Evolutionary conservation across 768 basidiomycete genomes (phyloP).

Genomic region (Imleria badia): DNA sequence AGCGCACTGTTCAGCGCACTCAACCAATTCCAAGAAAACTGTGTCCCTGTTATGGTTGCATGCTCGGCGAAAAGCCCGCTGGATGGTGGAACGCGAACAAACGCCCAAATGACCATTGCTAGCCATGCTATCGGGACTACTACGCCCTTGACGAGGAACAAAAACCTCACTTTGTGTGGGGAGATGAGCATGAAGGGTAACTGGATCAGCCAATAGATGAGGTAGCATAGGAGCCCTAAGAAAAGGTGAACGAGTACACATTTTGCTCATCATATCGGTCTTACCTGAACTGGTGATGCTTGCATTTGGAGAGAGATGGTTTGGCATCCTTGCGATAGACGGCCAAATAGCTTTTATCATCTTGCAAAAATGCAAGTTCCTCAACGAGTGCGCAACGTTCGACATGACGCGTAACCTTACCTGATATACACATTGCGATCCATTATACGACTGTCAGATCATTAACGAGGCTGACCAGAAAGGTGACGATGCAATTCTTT

Average conservation of each 20-base stretch:
- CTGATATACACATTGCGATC: conserved; percentile 77
- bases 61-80: conserved; percentile 57
- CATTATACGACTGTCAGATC: conserved; percentile 45
- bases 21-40: conserved; percentile 75
- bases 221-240: conserved; percentile 69
- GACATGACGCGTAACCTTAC: conserved; percentile 12
- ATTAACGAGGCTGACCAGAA: not conserved
- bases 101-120: conserved; percentile 77
- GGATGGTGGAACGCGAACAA: conserved; percentile 63
- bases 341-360: conserved; percentile 88
- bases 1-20: conserved; percentile 73
- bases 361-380: conserved; percentile 11
- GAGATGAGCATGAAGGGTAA: conserved; percentile 75
- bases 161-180: conserved; percentile 72
- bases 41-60: conserved; percentile 47
- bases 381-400: not conserved
- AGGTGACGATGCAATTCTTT: not conserved
- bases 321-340: conserved; percentile 59
- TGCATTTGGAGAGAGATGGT: conserved; percentile 54
- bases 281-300: conserved; percentile 64
- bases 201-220: conserved; percentile 77
- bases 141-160: conserved; percentile 71
- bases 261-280: not conserved
- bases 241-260: not conserved
- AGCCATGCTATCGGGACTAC: conserved; percentile 66